These are phyloP conservation scores for Radiomyces spectabilis DNA, from an alignment of 192 early-diverging fungal genomes.

Conservation along the genomic window DNA sequence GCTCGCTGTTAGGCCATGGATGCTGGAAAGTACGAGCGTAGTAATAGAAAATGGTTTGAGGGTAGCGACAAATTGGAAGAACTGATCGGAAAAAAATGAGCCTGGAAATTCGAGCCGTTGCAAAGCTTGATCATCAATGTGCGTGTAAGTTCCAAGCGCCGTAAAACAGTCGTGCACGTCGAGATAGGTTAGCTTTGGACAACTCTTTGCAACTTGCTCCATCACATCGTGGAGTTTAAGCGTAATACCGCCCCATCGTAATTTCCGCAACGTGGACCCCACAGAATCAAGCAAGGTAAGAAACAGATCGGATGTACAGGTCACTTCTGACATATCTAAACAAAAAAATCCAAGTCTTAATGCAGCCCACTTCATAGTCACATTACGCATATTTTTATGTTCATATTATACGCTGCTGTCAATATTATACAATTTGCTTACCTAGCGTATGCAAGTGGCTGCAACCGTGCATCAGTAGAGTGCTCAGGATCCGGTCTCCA, in stretches of 20 bases:
- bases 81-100: not conserved
- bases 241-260: not conserved
- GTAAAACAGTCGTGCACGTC: slow-evolving; percentile 13
- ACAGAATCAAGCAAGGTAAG: not conserved
- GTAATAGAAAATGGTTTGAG: not conserved
- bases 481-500: not conserved
- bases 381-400: not conserved
- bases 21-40: not conserved
- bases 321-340: slow-evolving; percentile 3
- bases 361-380: not conserved
- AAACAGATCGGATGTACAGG: not conserved
- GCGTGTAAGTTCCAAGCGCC: not conserved
- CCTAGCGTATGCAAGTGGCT: not conserved
- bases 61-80: not conserved
- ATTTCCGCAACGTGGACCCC: not conserved
- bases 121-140: not conserved
- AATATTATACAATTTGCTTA: not conserved
- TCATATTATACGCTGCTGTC: too few relatives aligned
- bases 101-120: not conserved
- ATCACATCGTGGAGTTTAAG: slow-evolving; percentile 11
- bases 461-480: not conserved
- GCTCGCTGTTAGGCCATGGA: slow-evolving; percentile 7
- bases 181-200: not conserved
- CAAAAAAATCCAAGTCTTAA: not conserved
- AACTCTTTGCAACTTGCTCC: not conserved